These are phyloP conservation scores for Aspergillus brunneoviolaceus DNA, from an alignment of 2,329 filamentous ascomycete genomes.

Conservation along the genomic window DNA sequence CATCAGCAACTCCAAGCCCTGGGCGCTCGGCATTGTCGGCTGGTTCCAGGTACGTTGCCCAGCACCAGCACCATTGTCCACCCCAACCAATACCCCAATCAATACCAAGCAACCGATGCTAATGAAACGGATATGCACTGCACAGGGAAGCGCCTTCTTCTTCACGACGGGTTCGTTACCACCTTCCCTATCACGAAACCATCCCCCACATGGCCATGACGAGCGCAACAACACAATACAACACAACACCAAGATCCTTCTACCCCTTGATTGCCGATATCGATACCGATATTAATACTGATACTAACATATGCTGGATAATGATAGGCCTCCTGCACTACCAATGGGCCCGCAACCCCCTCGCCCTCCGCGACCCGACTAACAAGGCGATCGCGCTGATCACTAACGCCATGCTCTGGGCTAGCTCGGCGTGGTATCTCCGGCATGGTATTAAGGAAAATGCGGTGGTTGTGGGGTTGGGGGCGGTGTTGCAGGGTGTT, in stretches of 20 bases:
- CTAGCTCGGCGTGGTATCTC: constrained; percentile 33
- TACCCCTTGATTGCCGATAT: no score
- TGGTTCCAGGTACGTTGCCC: neutral
- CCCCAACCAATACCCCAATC: no score
- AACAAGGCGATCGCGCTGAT: constrained; percentile 32
- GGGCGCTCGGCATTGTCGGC: constrained; percentile 2
- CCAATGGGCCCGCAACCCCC: constrained; percentile 12
- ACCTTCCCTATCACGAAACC: no score
- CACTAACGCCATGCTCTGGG: constrained; percentile 26
- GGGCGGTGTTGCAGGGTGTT: constrained; percentile 27
- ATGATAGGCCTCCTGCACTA: constrained; percentile 12
- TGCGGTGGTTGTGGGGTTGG: constrained; percentile 20
- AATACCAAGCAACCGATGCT: no score
- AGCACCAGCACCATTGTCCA: no score
- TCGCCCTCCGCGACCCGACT: constrained; percentile 25
- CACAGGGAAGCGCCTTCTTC: constrained; percentile 5
- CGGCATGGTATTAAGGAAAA: constrained; percentile 28
- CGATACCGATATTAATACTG: no score
- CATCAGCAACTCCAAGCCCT: constrained; percentile 1
- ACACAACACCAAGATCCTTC: neutral
- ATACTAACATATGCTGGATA: no score
- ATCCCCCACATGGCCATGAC: no score
- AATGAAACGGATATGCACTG: no score
- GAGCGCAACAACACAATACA: neutral
- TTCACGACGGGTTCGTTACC: neutral